Base-by-base conservation (phyloP, 805 yeast species). In the Metschnikowia santaceciliae region DNA sequence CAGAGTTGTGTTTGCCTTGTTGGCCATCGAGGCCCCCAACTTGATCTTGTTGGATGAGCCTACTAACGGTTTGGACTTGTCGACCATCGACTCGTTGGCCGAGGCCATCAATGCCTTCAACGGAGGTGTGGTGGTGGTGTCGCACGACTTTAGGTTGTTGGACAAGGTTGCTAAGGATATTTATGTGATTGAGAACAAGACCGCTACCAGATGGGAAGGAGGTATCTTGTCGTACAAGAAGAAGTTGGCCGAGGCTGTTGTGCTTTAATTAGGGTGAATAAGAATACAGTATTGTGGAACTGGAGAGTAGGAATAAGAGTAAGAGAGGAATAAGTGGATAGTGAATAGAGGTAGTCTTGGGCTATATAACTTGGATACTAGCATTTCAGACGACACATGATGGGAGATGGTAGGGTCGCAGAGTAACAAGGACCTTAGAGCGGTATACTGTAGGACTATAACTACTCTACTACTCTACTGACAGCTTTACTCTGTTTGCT, bases 101-200 rank as follows among this genome's bases (percentile, higher is more conserved):
- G 96, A 87, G 51, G 99, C 99, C 58, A 92, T 94, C 69, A 85
- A 90, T 60, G 86, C 82, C 32, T 94, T 88, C 80, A 88, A 85
- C 68, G 99, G 99, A 76, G 99, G 99, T 81, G 97, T 92, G 49
- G 96, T 90, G 60, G 96, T 94, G 53, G 99, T 94, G 59, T 90
- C 97, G 55, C 99, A 94, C 82, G 99, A 94, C 78, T 94, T 94
- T 92, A 86, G 98, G 77, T 81, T 94, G 65, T 81, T 94, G 71
- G 97, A 92, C 73, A 91, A 90, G 78, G 89, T 94, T 68, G 99
- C 99, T 50, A 88, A 92, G 78, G 98, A 94, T 67, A 94, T 94
- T 70, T 92, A 79, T 66, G 99, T 94, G 57, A 96, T 95, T 68
- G 97, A 94, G 78, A 74, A 94, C 79, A 88, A 86, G 77, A 88